These are phyloP conservation scores for Tetrapisispora nanseiensis DNA, from an alignment of 805 yeast species.

Conservation along the genomic window DNA sequence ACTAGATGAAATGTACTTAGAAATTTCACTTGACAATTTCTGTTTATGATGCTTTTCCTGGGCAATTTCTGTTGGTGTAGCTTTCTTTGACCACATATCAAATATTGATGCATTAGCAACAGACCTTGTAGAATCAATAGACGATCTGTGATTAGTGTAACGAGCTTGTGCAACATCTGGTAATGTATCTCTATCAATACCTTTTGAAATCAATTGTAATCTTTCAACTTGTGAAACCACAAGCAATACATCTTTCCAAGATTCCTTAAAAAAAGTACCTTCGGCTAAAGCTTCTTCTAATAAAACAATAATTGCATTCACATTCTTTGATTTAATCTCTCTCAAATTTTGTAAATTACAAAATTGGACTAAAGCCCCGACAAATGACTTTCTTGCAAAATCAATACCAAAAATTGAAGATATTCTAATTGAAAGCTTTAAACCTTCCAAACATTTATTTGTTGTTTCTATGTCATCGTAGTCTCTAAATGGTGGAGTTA, in stretches of 20 bases:
- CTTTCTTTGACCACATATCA: slow-evolving; percentile 44
- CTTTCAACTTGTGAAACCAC: slow-evolving; percentile 88
- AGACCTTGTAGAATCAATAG: slow-evolving; percentile 45
- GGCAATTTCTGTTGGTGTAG: slow-evolving; percentile 56
- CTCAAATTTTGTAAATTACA: slow-evolving; percentile 69
- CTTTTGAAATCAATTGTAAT: slow-evolving; percentile 77
- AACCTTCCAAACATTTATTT: slow-evolving; percentile 70
- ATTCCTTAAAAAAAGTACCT: slow-evolving; percentile 59
- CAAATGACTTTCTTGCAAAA: slow-evolving; percentile 79
- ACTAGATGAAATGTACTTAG: slow-evolving; percentile 49
- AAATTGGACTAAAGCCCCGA: slow-evolving; percentile 83
- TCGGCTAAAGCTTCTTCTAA: slow-evolving; percentile 70
- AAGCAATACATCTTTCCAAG: slow-evolving; percentile 80
- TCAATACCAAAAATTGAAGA: slow-evolving; percentile 76
- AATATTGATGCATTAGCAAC: slow-evolving; percentile 38
- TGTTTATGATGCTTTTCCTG: slow-evolving; percentile 64
- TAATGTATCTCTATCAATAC: slow-evolving; percentile 69
- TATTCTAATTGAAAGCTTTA: slow-evolving; percentile 70
- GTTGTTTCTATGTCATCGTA: slow-evolving; percentile 67
- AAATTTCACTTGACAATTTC: slow-evolving; percentile 48
- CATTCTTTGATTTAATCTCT: slow-evolving; percentile 69
- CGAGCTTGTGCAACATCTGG: slow-evolving; percentile 82
- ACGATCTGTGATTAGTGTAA: slow-evolving; percentile 41
- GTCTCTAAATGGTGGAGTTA: slow-evolving; percentile 89
- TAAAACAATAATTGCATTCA: slow-evolving; percentile 66